A percentile compares a stretch with the other conserved stretches of the same genome.
phyloP scores from a whole-genome alignment of 2,329 filamentous ascomycete species.

The Monascus ruber region DNA sequence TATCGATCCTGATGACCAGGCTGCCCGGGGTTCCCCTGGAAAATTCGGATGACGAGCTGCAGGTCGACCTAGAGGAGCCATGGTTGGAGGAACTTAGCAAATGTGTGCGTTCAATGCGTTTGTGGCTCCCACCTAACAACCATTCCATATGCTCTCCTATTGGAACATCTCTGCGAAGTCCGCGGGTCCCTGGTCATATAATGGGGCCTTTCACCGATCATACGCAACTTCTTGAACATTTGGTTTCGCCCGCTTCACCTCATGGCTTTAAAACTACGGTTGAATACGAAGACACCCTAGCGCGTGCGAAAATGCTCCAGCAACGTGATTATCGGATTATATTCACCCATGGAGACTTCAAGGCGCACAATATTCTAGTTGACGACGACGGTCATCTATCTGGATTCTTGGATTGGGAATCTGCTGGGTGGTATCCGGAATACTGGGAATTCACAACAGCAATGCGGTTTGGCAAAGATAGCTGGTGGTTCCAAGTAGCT shows the following conservation, averaged over 20 bases:
- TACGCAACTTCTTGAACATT: conserved; percentile 17
- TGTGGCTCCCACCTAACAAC: conserved; percentile 21
- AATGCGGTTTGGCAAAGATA: conserved; percentile 9
- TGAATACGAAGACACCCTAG: conserved; percentile 15
- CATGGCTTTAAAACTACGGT: conserved; percentile 16
- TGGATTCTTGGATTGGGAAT: not conserved
- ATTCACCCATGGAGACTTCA: not conserved
- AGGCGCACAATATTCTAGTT: not conserved
- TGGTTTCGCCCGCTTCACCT: conserved; percentile 15
- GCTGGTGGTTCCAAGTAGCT: conserved; percentile 17
- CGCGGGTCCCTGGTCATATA: too few species aligned
- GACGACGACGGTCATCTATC: not conserved
- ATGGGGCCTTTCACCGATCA: too few species aligned
- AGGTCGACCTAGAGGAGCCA: conserved; percentile 16
- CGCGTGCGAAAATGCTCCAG: not conserved
- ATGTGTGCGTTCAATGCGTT: conserved; percentile 24
- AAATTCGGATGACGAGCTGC: conserved; percentile 16
- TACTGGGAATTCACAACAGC: too few species aligned
- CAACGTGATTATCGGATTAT: not conserved
- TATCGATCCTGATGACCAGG: conserved; percentile 34
- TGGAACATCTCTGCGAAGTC: too few species aligned
- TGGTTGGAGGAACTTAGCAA: conserved; percentile 24
- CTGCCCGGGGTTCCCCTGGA: conserved; percentile 22
- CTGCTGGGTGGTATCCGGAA: not conserved
- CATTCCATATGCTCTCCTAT: conserved; percentile 24